Evolutionary conservation across 768 basidiomycete genomes (phyloP).

Genomic region (Porpolomopsis calyptriformis): DNA sequence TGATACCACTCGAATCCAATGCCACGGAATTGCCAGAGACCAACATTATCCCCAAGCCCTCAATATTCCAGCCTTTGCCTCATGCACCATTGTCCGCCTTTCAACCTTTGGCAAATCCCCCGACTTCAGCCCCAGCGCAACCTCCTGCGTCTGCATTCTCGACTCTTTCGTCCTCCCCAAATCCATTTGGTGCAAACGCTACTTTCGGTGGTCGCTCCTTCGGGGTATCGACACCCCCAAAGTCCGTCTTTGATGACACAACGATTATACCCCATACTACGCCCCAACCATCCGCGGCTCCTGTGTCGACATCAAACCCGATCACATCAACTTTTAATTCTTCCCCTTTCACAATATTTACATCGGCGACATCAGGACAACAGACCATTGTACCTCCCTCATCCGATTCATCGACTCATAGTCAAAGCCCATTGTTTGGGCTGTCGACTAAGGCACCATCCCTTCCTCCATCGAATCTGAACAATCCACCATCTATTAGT

Average conservation of each 20-base stretch:
- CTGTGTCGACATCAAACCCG: neutral
- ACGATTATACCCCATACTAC: neutral
- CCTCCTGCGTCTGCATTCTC: conserved; percentile 28
- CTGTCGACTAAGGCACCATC: conserved; percentile 14
- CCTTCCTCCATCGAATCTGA: conserved; percentile 6
- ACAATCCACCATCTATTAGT: neutral
- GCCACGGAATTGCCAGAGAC: conserved; percentile 13
- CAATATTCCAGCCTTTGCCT: conserved; percentile 7
- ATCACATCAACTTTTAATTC: neutral
- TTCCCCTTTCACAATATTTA: neutral
- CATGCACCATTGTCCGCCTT: neutral
- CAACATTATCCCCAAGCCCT: conserved; percentile 1
- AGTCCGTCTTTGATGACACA: conserved; percentile 16
- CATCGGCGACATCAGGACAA: neutral
- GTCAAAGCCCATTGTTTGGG: no score
- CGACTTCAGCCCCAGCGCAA: neutral
- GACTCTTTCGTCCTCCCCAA: conserved; percentile 27
- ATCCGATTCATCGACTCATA: conserved; percentile 12
- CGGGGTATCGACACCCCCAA: conserved; percentile 10
- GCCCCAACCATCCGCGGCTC: neutral
- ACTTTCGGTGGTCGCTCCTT: conserved; percentile 25
- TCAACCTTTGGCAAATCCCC: neutral
- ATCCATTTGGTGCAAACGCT: conserved; percentile 26
- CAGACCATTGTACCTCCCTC: conserved; percentile 2
- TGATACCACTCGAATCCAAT: conserved; percentile 13